Base-by-base conservation (phyloP, 768 basidiomycete species). In the Panaeolus papilionaceus region DNA sequence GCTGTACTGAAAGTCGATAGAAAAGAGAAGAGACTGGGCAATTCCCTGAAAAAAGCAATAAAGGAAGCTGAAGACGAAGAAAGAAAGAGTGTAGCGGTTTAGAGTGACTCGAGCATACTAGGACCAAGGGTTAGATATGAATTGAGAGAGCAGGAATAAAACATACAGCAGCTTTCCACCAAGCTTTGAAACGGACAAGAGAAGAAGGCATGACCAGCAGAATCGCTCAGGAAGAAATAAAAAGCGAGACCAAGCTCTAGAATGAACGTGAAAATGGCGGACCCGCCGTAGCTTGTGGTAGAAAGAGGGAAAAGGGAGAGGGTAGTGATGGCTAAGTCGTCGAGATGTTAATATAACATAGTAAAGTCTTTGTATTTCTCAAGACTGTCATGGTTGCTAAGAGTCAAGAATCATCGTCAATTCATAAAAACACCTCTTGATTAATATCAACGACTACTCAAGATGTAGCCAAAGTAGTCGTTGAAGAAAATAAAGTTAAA, bases 1-100 rank as follows among this genome's bases (percentile, higher is more conserved):
- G 63, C 74, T 71, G 69, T 83, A 83, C 33, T 80, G 73, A 7
- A 79, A 71, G 70, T 89, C 87, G 71, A 84, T 67, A 23, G 77
- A 78, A 72, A 79, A 85, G 11, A 88, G 78, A 18, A 85, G 74
- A 0, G 85, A 81, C 71, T 86, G 86, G 40, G 88, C 75, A 65
- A 84, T 75, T 66, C 84, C 87, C 67, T 88, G 87, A 10, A 82
- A 75, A 62, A 87, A 80, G 71, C 85, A 88, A 69, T 85, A 82
- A 58, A 86, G 18, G 65, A 87, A 78, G 44, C 80, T 82, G 68
- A 87, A 81, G 26, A 86, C 67, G 71, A 88, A 85, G 77, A 88
- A 89, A 0, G 81, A 73, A 38, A 79, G 74, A n/a, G 83, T 82
- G 67, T 77, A 71, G 16, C 77, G 76, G 67, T 78, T 83, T 39